A percentile compares a stretch with the other conserved stretches of the same genome.
phyloP scores from a whole-genome alignment of 192 early-diverging fungal genomes.

The Gaertneriomyces semiglobifer region DNA sequence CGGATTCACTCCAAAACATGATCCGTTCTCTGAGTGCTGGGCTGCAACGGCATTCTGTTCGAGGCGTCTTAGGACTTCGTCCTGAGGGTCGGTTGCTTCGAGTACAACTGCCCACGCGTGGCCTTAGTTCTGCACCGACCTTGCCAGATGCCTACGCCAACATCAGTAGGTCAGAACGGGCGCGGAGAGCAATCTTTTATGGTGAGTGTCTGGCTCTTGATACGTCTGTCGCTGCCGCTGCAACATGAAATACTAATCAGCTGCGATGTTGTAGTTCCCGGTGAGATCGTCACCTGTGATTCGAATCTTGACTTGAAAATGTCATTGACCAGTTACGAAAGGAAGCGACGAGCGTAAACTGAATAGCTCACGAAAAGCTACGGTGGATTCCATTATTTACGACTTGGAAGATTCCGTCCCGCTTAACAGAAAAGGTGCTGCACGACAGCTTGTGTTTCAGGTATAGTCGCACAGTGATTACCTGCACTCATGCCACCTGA shows the following conservation, averaged over 20 bases:
- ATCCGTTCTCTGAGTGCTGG: no score
- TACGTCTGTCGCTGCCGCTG: neutral
- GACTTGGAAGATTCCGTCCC: conserved; percentile 93
- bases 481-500: no score
- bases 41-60: no score
- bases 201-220: conserved; percentile 22
- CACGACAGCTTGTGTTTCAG: conserved; percentile 67
- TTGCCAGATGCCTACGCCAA: no score
- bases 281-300: neutral
- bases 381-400: conserved; percentile 81
- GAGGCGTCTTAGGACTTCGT: no score
- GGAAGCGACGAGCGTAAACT: conserved; percentile 86
- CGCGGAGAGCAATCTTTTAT: conserved; percentile 51
- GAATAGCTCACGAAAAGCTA: conserved; percentile 62
- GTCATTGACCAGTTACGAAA: conserved; percentile 6
- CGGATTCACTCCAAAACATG: no score
- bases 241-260: neutral
- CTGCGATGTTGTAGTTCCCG: neutral
- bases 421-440: conserved; percentile 71
- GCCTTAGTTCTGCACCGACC: no score
- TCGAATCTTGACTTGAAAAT: neutral
- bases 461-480: conserved; percentile 51
- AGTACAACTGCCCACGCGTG: no score
- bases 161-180: conserved; percentile 15
- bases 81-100: no score